Evolutionary conservation across 2,329 filamentous ascomycete species (phyloP).

Genomic region (Aspergillus uvarum): DNA sequence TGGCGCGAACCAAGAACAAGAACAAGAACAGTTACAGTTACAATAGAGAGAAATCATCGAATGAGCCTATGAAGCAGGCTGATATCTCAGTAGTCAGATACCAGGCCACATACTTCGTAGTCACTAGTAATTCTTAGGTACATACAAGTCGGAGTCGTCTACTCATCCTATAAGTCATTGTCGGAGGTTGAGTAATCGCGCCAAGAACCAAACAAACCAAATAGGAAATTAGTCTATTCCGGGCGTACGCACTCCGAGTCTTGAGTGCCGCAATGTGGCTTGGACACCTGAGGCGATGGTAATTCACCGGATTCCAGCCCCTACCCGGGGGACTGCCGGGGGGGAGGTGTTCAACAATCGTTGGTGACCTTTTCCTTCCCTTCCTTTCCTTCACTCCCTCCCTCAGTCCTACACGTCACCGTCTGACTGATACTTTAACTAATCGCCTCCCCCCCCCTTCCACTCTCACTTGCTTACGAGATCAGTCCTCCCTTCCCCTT

Average conservation of each 20-base stretch:
- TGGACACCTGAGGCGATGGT: neutral
- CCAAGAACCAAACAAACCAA: neutral
- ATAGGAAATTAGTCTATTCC: neutral
- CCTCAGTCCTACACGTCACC: constrained; percentile 7
- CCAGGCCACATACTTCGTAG: too few relatives aligned
- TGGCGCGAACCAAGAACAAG: neutral
- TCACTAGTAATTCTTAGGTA: neutral
- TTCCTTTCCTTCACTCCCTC: neutral
- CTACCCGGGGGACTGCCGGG: neutral
- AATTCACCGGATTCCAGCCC: neutral
- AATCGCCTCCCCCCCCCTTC: constrained; percentile 15
- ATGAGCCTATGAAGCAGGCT: too few relatives aligned
- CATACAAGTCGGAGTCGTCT: too few relatives aligned
- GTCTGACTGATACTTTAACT: constrained; percentile 22
- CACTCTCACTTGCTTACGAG: constrained; percentile 26
- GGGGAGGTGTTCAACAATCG: too few relatives aligned
- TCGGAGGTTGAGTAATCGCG: neutral
- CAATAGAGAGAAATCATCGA: neutral
- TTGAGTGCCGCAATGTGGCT: neutral
- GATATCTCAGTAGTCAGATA: too few relatives aligned
- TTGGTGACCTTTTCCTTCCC: neutral
- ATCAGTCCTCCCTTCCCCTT: constrained; percentile 14
- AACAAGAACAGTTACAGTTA: neutral
- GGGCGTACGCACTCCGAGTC: too few relatives aligned
- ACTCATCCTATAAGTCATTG: neutral